A percentile compares a stretch with the other conserved stretches of the same genome.
Evolutionary conservation across 176 grass and related monocot genomes (phyloP).

Genomic region (Musa acuminata): DNA sequence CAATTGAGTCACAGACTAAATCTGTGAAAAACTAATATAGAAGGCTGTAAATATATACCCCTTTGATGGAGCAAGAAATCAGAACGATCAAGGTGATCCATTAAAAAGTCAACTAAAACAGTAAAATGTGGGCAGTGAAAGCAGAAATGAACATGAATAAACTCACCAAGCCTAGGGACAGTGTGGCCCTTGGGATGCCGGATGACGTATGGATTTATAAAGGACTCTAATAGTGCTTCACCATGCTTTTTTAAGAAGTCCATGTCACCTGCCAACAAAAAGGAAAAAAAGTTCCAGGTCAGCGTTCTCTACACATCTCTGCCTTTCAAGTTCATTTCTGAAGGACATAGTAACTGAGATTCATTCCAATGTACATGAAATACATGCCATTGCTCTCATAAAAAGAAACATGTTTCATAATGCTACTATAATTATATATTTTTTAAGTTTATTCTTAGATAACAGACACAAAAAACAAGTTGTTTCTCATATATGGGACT

Average conservation of each 20-base stretch:
- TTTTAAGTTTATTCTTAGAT: too few relatives aligned
- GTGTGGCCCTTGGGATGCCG: constrained; percentile 93
- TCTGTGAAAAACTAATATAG: too few relatives aligned
- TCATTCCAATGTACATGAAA: background rate
- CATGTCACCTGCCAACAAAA: constrained; percentile 40
- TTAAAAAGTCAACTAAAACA: background rate
- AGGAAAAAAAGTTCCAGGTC: background rate
- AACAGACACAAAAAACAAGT: too few relatives aligned
- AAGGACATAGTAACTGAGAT: background rate
- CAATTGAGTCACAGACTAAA: too few relatives aligned
- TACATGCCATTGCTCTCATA: background rate
- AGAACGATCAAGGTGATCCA: background rate
- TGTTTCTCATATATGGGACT: too few relatives aligned
- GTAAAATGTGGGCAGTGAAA: background rate
- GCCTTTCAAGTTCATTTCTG: background rate
- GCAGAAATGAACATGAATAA: background rate
- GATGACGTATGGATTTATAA: constrained; percentile 56
- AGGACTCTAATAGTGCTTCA: constrained; percentile 60
- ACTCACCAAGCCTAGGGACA: constrained; percentile 83
- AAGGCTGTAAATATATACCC: too few relatives aligned
- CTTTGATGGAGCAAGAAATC: background rate
- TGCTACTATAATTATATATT: too few relatives aligned
- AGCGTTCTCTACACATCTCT: background rate
- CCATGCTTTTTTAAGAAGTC: constrained; percentile 61
- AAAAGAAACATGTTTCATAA: too few relatives aligned